These are phyloP conservation scores for Rhynchospora tenuis DNA, from an alignment of 176 grass and related monocot species.

Conservation along the genomic window DNA sequence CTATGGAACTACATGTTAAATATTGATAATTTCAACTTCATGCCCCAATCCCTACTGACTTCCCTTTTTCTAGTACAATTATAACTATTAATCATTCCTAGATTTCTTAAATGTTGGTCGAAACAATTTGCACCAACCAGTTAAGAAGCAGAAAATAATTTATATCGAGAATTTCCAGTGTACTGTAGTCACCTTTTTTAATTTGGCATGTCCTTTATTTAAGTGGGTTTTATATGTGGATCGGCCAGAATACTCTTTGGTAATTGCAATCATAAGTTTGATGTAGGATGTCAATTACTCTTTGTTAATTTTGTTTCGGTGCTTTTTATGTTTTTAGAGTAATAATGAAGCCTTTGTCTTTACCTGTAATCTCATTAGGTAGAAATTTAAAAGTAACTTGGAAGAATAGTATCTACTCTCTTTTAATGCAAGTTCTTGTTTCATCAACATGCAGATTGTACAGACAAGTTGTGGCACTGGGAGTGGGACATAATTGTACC, in stretches of 20 bases:
- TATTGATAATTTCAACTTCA: conserved; percentile 1
- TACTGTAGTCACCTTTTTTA: background rate
- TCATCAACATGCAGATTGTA: conserved; percentile 64
- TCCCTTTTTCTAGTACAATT: background rate
- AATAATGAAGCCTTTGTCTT: background rate
- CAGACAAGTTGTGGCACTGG: too few relatives aligned
- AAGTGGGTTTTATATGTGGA: too few relatives aligned
- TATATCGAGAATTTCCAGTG: background rate
- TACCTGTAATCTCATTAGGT: background rate
- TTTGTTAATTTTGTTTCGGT: too few relatives aligned
- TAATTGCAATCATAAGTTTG: background rate
- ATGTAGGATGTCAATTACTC: background rate
- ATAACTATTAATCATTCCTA: background rate
- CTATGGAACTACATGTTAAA: background rate
- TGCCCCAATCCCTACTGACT: background rate
- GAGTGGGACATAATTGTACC: too few relatives aligned
- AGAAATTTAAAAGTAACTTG: background rate
- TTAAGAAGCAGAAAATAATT: background rate
- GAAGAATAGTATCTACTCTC: background rate
- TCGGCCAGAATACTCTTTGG: too few relatives aligned
- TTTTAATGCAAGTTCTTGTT: conserved; percentile 14
- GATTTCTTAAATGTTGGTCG: background rate
- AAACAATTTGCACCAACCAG: background rate
- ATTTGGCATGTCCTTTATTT: background rate
- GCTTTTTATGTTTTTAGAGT: background rate